Evolutionary conservation across 768 basidiomycete genomes (phyloP).

Genomic region (Suillus paluster): DNA sequence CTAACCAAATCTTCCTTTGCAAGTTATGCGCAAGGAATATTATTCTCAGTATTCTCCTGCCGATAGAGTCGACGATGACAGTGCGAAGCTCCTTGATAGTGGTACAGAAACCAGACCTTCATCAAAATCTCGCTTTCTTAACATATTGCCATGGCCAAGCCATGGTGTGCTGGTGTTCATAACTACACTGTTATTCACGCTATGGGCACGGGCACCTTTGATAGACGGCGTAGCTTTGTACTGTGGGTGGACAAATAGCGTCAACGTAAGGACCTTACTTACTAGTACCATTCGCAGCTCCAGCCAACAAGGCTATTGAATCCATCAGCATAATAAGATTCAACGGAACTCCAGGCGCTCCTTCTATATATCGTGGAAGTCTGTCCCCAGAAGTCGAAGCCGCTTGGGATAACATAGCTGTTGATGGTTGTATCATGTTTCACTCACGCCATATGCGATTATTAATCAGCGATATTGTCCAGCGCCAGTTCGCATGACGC

Average conservation of each 20-base stretch:
- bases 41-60: not conserved
- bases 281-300: slow-evolving; percentile 9
- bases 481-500: slow-evolving; percentile 11
- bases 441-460: not conserved
- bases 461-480: not conserved
- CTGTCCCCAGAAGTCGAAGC: slow-evolving; percentile 16
- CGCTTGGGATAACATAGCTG: slow-evolving; percentile 12
- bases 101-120: not conserved
- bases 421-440: slow-evolving; percentile 3
- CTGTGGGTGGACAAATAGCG: not conserved
- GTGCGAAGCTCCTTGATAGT: not conserved
- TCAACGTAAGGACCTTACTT: not conserved
- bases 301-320: slow-evolving; percentile 17
- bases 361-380: slow-evolving; percentile 10
- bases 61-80: not conserved
- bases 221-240: not conserved
- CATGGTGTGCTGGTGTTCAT: not conserved
- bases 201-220: slow-evolving; percentile 9
- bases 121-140: not conserved
- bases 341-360: not conserved
- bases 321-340: slow-evolving; percentile 9
- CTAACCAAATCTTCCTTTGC: not conserved
- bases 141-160: slow-evolving; percentile 7
- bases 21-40: not conserved
- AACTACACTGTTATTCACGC: slow-evolving; percentile 5